Conservation (phyloP, 2,329 filamentous ascomycete genomes). For the Mycosphaerella sp. region DNA sequence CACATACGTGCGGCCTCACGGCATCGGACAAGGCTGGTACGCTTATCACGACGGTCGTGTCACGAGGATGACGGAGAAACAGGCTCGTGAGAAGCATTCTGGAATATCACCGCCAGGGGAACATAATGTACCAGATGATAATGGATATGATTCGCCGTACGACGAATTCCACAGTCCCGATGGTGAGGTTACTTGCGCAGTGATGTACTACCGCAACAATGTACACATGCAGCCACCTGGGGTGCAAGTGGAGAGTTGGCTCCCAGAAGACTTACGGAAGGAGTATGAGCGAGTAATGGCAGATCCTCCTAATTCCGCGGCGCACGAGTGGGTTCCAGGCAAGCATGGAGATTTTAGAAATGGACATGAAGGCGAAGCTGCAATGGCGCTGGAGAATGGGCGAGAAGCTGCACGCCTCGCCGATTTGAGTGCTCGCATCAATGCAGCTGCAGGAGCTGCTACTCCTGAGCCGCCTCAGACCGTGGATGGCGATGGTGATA, state of each 20-base stretch:
- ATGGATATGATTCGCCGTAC: slow-evolving; percentile 21
- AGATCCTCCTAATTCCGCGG: slow-evolving; percentile 10
- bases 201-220: slow-evolving; percentile 27
- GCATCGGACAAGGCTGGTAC: slow-evolving; percentile 53
- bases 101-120: slow-evolving; percentile 9
- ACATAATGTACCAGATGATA: slow-evolving; percentile 4
- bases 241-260: slow-evolving; percentile 15
- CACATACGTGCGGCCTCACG: slow-evolving; percentile 53
- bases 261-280: slow-evolving; percentile 2
- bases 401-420: background rate
- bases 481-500: slow-evolving; percentile 38
- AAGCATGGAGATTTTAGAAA: background rate
- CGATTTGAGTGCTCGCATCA: slow-evolving; percentile 2
- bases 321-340: slow-evolving; percentile 10
- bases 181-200: slow-evolving; percentile 24
- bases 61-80: slow-evolving; percentile 51
- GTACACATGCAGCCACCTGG: slow-evolving; percentile 15
- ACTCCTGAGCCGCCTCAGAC: slow-evolving; percentile 30
- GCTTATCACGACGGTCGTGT: slow-evolving; percentile 50
- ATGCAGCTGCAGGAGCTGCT: slow-evolving; percentile 9
- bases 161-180: slow-evolving; percentile 6
- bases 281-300: slow-evolving; percentile 1
- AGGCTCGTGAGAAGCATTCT: slow-evolving; percentile 42
- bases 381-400: background rate
- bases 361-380: background rate